phyloP scores from a whole-genome alignment of 23 red algal genomes.

The Agarophyton chilense region DNA sequence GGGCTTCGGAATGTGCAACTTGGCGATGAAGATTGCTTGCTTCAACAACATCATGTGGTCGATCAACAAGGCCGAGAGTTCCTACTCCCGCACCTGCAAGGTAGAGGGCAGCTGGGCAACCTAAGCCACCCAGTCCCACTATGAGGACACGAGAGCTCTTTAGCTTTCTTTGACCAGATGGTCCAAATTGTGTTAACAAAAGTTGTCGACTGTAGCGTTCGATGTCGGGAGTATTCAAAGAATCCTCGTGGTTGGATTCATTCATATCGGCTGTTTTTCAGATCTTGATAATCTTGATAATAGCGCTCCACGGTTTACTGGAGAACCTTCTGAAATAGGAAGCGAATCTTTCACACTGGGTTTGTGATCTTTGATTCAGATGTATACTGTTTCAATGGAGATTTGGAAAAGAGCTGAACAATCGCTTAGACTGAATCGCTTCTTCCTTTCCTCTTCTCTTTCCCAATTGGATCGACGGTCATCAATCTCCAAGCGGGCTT shows the following conservation, averaged over 20 bases:
- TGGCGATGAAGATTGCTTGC: conserved; percentile 92
- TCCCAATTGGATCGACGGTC: too few relatives aligned
- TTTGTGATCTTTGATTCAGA: too few relatives aligned
- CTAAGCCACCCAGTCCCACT: conserved; percentile 87
- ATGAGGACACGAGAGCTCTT: conserved; percentile 69
- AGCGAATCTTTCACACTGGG: too few relatives aligned
- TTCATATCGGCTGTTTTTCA: not conserved
- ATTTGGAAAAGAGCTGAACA: too few relatives aligned
- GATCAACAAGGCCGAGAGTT: conserved; percentile 75
- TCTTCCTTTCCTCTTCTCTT: too few relatives aligned
- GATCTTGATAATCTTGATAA: not conserved
- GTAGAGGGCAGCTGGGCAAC: conserved; percentile 93
- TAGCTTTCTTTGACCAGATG: conserved; percentile 43
- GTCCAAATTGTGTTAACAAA: conserved; percentile 80
- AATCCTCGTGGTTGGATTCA: not conserved
- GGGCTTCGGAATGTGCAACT: conserved; percentile 55
- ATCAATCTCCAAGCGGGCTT: too few relatives aligned
- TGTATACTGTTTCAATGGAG: too few relatives aligned
- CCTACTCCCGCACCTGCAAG: conserved; percentile 94
- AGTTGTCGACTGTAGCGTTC: conserved; percentile 91
- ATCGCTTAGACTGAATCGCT: too few relatives aligned
- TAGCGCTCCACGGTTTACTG: too few relatives aligned
- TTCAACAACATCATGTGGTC: conserved; percentile 80
- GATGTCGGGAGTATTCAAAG: conserved; percentile 5
- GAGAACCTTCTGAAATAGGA: too few relatives aligned